A percentile compares a stretch with the other conserved stretches of the same genome.
Conservation (phyloP, 1,139 yeast species). For the Blastobotrys illinoisensis region DNA sequence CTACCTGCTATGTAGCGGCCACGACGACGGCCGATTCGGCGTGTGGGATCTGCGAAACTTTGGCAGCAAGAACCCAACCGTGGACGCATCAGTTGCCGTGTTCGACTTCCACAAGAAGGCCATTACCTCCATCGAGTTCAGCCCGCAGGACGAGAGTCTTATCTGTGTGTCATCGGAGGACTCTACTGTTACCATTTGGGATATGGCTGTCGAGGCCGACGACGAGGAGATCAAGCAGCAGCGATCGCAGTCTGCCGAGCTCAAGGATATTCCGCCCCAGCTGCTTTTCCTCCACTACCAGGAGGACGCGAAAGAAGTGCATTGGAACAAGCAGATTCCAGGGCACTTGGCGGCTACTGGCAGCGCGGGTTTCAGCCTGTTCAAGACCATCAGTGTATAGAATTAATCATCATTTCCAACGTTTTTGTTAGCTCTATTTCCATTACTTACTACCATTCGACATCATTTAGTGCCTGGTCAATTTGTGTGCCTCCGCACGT, state of each 20-base stretch:
- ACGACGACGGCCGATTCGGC: conserved; percentile 96
- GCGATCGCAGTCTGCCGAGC: conserved; percentile 34
- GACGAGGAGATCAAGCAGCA: conserved; percentile 28
- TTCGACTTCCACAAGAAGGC: conserved; percentile 94
- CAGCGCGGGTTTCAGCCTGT: conserved; percentile 86
- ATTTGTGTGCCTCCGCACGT: neutral
- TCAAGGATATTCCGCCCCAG: conserved; percentile 92
- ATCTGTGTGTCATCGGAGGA: conserved; percentile 95
- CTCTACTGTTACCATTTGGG: conserved; percentile 93
- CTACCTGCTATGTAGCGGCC: conserved; percentile 88
- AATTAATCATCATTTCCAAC: neutral
- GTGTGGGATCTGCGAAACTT: conserved; percentile 96
- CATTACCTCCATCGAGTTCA: conserved; percentile 87
- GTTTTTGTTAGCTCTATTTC: neutral
- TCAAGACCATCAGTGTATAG: conserved; percentile 94
- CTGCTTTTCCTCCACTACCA: conserved; percentile 97
- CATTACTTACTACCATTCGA: neutral
- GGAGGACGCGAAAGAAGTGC: conserved; percentile 91
- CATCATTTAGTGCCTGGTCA: neutral
- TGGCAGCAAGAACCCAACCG: conserved; percentile 34
- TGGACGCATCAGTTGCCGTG: conserved; percentile 71
- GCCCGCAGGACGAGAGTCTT: conserved; percentile 92
- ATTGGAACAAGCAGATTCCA: conserved; percentile 97
- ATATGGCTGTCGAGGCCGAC: conserved; percentile 28
- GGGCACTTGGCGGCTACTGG: conserved; percentile 95